Conservation (phyloP, 345 rosid species). For the Litchi chinensis region DNA sequence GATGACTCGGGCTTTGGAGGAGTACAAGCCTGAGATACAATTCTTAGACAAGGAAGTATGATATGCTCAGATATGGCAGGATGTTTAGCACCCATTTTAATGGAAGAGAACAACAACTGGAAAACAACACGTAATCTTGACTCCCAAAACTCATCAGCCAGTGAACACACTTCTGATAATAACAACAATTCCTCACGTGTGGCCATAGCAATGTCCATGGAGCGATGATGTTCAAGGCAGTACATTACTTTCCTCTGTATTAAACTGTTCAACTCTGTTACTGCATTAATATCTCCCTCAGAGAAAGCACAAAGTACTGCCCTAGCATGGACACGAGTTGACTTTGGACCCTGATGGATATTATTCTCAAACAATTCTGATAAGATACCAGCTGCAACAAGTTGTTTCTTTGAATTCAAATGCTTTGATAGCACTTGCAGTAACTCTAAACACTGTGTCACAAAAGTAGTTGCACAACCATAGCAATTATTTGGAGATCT, state of each 20-base stretch:
- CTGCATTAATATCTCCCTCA: constrained; percentile 84
- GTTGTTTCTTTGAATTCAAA: constrained; percentile 79
- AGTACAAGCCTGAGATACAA: constrained; percentile 92
- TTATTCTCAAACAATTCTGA: constrained; percentile 93
- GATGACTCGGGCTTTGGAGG: constrained; percentile 95
- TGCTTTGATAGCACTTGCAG: constrained; percentile 84
- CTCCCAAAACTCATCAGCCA: constrained; percentile 98
- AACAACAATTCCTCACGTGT: constrained; percentile 91
- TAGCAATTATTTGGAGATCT: constrained; percentile 93
- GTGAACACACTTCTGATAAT: constrained; percentile 95
- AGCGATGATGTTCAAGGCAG: constrained; percentile 98
- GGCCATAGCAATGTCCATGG: constrained; percentile 93
- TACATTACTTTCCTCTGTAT: constrained; percentile 95
- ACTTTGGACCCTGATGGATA: constrained; percentile 96
- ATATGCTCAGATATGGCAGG: constrained; percentile 98
- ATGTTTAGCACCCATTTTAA: constrained; percentile 96
- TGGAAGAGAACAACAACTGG: constrained; percentile 89
- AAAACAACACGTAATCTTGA: constrained; percentile 92
- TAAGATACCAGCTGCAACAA: constrained; percentile 85
- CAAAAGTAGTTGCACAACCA: constrained; percentile 95
- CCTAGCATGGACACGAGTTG: constrained; percentile 91
- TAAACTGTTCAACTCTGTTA: constrained; percentile 81
- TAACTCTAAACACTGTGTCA: constrained; percentile 90
- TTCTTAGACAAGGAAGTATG: constrained; percentile 96
- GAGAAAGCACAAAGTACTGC: constrained; percentile 93